phyloP scores from a whole-genome alignment of 1,139 yeast species.

The Kodamaea anthophila region DNA sequence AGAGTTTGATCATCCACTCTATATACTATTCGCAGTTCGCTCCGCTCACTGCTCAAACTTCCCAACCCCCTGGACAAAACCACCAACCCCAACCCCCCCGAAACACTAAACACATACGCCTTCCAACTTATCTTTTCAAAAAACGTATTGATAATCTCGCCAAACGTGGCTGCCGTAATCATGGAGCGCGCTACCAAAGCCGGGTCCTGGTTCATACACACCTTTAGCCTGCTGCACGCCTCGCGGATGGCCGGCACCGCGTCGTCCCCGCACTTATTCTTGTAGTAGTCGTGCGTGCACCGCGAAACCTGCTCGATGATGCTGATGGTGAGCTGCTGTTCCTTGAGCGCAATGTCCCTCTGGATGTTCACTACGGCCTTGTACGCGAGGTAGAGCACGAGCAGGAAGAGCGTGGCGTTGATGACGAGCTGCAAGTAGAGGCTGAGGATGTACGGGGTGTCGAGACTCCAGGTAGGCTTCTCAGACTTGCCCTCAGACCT shows the following conservation, averaged over 20 bases:
- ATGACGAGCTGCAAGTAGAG: constrained; percentile 66
- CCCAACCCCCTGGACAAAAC: constrained; percentile 35
- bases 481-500: constrained; percentile 14
- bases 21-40: no score
- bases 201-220: constrained; percentile 86
- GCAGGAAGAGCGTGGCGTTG: constrained; percentile 53
- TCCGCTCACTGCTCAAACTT: no score
- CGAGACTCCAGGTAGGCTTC: no score
- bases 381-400: constrained; percentile 49
- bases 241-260: constrained; percentile 66
- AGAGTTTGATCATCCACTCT: no score
- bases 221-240: constrained; percentile 71
- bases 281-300: constrained; percentile 64
- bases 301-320: constrained; percentile 59
- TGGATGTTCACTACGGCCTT: constrained; percentile 55
- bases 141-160: constrained; percentile 75
- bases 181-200: constrained; percentile 68
- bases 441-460: constrained; percentile 63
- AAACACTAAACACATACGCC: constrained; percentile 49
- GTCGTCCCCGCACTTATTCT: constrained; percentile 56
- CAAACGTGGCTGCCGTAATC: constrained; percentile 76
- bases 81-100: constrained; percentile 24
- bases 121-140: constrained; percentile 73
- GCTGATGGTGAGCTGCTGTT: constrained; percentile 58
- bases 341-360: constrained; percentile 63